These are phyloP conservation scores for Vararia minispora DNA, from an alignment of 768 basidiomycete species.

Conservation along the genomic window DNA sequence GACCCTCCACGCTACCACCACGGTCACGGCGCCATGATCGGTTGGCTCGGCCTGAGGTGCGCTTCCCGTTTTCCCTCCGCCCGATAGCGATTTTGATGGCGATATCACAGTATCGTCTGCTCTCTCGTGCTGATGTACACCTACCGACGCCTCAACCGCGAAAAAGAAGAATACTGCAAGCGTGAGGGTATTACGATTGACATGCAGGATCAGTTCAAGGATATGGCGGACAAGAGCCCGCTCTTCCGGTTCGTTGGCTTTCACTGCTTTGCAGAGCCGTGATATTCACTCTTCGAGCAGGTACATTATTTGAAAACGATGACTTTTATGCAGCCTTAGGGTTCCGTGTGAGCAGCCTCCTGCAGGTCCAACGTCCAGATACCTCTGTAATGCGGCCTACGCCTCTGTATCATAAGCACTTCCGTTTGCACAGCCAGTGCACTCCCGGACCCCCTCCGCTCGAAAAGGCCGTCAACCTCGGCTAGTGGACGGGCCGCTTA, in stretches of 20 bases:
- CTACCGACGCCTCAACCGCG: slow-evolving; percentile 37
- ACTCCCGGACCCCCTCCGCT: no score
- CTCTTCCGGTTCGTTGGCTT: slow-evolving; percentile 33
- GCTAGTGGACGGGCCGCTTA: no score
- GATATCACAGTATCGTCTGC: slow-evolving; percentile 26
- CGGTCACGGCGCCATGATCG: slow-evolving; percentile 30
- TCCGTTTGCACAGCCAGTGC: no score
- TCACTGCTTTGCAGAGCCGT: neutral
- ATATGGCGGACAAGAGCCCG: slow-evolving; percentile 44
- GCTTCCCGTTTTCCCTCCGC: slow-evolving; percentile 3
- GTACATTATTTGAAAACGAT: slow-evolving; percentile 11
- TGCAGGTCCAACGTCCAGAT: no score
- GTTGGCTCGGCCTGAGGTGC: slow-evolving; percentile 18
- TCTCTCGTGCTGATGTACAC: slow-evolving; percentile 36
- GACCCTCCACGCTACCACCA: slow-evolving; percentile 26
- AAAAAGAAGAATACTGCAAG: slow-evolving; percentile 33
- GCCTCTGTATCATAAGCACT: no score
- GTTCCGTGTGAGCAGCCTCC: no score
- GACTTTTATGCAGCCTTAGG: no score
- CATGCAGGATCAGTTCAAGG: slow-evolving; percentile 28
- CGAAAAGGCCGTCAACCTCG: no score
- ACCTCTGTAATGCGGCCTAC: no score
- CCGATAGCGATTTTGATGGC: neutral
- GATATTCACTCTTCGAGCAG: neutral
- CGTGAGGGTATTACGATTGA: slow-evolving; percentile 31